phyloP scores from a whole-genome alignment of 2,329 filamentous ascomycete species.

The Nemania sp. region DNA sequence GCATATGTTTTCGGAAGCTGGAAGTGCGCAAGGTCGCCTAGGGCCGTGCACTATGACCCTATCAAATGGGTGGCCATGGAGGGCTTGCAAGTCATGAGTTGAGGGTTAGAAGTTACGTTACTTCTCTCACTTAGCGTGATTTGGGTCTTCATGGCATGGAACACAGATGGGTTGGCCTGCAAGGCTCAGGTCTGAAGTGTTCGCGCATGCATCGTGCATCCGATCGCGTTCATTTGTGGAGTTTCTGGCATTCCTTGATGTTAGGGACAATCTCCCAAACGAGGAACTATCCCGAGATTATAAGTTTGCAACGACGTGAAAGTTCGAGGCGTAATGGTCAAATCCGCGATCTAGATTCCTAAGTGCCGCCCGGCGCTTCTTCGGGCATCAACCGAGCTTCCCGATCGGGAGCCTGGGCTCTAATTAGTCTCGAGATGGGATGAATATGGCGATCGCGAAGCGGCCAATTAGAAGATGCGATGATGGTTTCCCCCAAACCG shows the following conservation, averaged over 20 bases:
- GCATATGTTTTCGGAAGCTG: constrained; percentile 33
- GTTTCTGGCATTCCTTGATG: constrained; percentile 7
- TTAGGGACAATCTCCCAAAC: constrained; percentile 15
- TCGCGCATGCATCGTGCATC: constrained; percentile 21
- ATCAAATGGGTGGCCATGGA: neutral
- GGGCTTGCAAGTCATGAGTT: constrained; percentile 27
- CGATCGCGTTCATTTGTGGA: constrained; percentile 4
- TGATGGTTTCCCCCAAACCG: constrained; percentile 11
- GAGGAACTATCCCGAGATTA: constrained; percentile 35
- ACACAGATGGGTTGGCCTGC: neutral
- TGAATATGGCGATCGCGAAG: constrained; percentile 12
- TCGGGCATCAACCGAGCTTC: constrained; percentile 39
- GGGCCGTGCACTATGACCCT: constrained; percentile 5
- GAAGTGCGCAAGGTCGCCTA: constrained; percentile 5
- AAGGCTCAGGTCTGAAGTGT: constrained; percentile 8
- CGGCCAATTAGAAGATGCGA: constrained; percentile 24
- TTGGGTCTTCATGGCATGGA: neutral
- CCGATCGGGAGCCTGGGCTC: constrained; percentile 30
- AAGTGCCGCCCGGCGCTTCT: constrained; percentile 39
- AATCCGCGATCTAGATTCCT: constrained; percentile 10
- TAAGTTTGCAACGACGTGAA: constrained; percentile 4
- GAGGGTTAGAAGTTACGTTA: constrained; percentile 29
- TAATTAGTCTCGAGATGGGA: constrained; percentile 27
- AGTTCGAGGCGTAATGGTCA: constrained; percentile 14
- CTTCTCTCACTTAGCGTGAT: constrained; percentile 14